Evolutionary conservation across 176 grass and related monocot genomes (phyloP), one percentile per base, ranked within the genome.

Genomic region (Paspalum notatum): DNA sequence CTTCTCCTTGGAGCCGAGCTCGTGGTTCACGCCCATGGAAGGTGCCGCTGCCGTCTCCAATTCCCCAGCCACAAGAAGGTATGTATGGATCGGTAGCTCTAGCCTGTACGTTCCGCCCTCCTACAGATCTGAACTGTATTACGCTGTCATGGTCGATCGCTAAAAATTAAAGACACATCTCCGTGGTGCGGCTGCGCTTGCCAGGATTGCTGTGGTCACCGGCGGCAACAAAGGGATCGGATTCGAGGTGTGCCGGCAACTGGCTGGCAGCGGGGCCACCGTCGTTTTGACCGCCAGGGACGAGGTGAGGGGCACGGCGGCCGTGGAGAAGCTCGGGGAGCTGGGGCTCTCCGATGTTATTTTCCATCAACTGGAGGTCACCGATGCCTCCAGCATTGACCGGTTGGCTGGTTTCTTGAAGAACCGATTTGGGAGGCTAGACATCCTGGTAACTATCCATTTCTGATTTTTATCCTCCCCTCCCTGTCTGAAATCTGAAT

Each of bases 141-240:
- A 52, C 8, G 56, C 0, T 25, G 24, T 12, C 25, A 62, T 57
- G 54, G 12, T n/a, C 39, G 37, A 18, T 7, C 16, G 14, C 3
- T 8, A 3, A 21, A 12, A 17, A n/a, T n/a, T n/a, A n/a, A n/a
- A n/a, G n/a, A n/a, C n/a, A n/a, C n/a, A n/a, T n/a, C 3, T 66
- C 14, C 6, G 32, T 20, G 59, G 25, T 18, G 8, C 10, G 47
- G 70, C 16, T 4, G 22, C 16, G 63, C n/a, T 68, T 12, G 25
- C 10, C 45, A 91, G 92, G 62, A 82, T 91, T 49, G 92, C 67
- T 8, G 60, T 94, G 45, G 92, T 94, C 24, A 94, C 92, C 45
- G 92, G 92, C 0, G 88, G 79, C 10, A 91, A 77, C 58, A 94
- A 82, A 44, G 92, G 92, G 26, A 81, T 89, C 24, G 92, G 92